phyloP scores from a whole-genome alignment of 1,284 basidiomycete species.

The Coniferiporia weirii region DNA sequence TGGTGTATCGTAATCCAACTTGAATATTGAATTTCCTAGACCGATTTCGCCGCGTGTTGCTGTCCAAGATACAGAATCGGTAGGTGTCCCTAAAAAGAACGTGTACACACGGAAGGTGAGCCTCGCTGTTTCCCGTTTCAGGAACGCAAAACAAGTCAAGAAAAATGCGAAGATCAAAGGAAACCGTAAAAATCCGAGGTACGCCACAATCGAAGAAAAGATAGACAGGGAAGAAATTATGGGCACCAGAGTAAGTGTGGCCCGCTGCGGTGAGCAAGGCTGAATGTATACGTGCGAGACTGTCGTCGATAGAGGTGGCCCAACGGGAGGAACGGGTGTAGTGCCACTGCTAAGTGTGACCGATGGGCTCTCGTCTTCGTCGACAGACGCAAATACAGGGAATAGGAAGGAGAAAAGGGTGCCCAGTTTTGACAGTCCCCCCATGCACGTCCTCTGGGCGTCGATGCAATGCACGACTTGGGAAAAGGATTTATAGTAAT shows the following conservation, averaged over 20 bases:
- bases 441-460: neutral
- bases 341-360: neutral
- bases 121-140: neutral
- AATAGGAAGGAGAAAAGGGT: neutral
- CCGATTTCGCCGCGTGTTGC: neutral
- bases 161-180: neutral
- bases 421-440: neutral
- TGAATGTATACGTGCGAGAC: neutral
- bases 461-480: neutral
- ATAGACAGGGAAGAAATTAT: neutral
- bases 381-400: neutral
- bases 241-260: neutral
- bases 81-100: neutral
- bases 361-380: neutral
- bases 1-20: neutral
- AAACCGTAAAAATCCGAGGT: neutral
- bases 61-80: neutral
- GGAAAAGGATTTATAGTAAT: neutral
- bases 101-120: conserved; percentile 1
- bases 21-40: neutral
- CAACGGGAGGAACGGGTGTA: neutral
- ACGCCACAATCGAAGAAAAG: neutral
- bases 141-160: neutral
- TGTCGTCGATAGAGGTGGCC: neutral
- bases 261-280: too few relatives aligned